Evolutionary conservation across 345 rosid genomes (phyloP), one percentile per base, ranked within the genome.

Genomic region (Populus tremula): DNA sequence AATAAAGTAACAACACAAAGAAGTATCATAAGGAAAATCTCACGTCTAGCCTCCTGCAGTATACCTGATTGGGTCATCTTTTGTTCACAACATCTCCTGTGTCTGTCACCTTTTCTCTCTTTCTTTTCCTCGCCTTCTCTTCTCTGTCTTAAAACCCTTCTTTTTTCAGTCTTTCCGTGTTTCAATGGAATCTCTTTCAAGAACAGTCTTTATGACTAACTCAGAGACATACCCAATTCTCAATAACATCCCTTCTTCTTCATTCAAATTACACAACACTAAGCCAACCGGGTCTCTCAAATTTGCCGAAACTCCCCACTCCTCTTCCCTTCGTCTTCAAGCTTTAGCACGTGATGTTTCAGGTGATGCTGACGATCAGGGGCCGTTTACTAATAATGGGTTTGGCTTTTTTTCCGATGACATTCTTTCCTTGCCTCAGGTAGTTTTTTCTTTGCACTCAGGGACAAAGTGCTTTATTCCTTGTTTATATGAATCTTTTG

Each of bases 131-230:
- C 45, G 45, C 14, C 45, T 41, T 41, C 45, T 41, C 14, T 41
- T 41, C 45, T 10, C 45, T 21, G 13, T 21, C 62, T 21, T n/a
- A 59, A 23, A 59, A 59, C 64, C 59, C 47, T 36, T 56, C 18
- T 10, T 65, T 17, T 65, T 25, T 16, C 17, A 5, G 14, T 16
- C 38, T 31, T 20, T 65, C 9, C 35, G 35, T 65, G 0, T 33
- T 65, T 16, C 69, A 72, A 89, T 92, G 98, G 97, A 91, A 71
- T 74, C 92, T 64, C 74, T 88, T 7, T 85, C 88, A 69, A 84
- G 82, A 74, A 82, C 88, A 27, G 47, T 71, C 33, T 71, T 82
- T 65, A 27, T 81, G 76, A 82, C 88, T 73, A 86, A 76, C 41
- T 23, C 69, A 33, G 91, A 84, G 53, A n/a, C 88, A 23, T 67